Evolutionary conservation across 768 basidiomycete species (phyloP).

Genomic region (Suillus subluteus): DNA sequence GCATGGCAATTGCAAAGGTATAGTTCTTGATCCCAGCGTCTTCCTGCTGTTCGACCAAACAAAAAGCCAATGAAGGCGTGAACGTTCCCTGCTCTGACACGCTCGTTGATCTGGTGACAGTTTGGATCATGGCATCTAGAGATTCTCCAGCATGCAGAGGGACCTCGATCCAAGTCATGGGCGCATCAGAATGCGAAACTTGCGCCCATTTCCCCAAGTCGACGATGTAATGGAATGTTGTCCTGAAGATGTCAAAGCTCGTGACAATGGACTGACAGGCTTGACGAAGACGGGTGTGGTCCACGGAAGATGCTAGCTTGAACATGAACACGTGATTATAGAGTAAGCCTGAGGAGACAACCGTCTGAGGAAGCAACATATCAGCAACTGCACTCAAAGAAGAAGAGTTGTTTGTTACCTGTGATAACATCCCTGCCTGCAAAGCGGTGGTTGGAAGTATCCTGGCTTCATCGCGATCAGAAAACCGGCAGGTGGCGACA

Average conservation of each 20-base stretch:
- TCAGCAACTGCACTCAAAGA: neutral
- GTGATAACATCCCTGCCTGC: conserved; percentile 54
- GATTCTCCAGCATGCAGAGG: conserved; percentile 11
- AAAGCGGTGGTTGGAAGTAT: conserved; percentile 46
- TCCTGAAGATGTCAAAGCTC: conserved; percentile 45
- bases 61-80: conserved; percentile 27
- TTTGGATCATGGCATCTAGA: conserved; percentile 18
- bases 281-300: conserved; percentile 33
- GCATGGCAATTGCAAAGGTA: conserved; percentile 44
- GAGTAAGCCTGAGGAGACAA: conserved; percentile 30
- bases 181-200: conserved; percentile 28
- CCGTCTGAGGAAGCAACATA: conserved; percentile 23
- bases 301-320: conserved; percentile 19
- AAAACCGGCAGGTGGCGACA: conserved; percentile 20
- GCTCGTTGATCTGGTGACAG: conserved; percentile 16
- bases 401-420: conserved; percentile 33
- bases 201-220: conserved; percentile 37
- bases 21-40: conserved; percentile 14
- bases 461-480: conserved; percentile 34
- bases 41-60: conserved; percentile 8
- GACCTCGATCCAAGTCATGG: conserved; percentile 29
- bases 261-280: conserved; percentile 41
- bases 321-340: conserved; percentile 39
- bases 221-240: conserved; percentile 49
- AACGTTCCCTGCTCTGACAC: conserved; percentile 29